Evolutionary conservation across 2,329 filamentous ascomycete genomes (phyloP).

Genomic region (Trichoderma aggressivum): DNA sequence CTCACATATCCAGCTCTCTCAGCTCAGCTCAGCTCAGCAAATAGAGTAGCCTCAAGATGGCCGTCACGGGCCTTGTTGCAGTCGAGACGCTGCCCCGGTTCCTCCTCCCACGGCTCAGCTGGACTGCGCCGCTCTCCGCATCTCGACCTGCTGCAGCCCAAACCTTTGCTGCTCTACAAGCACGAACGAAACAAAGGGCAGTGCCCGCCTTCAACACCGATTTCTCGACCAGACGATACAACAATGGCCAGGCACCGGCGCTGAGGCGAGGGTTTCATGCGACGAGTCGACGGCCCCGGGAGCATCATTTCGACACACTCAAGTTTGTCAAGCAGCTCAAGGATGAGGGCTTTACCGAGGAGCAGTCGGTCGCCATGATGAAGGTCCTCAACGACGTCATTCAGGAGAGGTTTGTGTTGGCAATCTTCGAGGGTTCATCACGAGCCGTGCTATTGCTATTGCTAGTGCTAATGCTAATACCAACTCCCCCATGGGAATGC

Average conservation of each 20-base stretch:
- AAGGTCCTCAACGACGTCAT: conserved; percentile 94
- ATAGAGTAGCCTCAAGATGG: conserved; percentile 25
- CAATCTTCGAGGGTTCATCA: neutral
- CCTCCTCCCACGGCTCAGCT: conserved; percentile 55
- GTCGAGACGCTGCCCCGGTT: conserved; percentile 49
- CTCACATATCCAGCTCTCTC: neutral
- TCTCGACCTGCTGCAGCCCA: conserved; percentile 24
- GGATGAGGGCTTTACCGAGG: conserved; percentile 90
- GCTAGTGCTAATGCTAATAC: no score
- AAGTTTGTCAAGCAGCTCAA: conserved; percentile 92
- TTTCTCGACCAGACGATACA: conserved; percentile 17
- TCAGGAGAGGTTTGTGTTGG: conserved; percentile 68
- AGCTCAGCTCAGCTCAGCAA: neutral
- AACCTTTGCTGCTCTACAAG: conserved; percentile 21
- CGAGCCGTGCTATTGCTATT: neutral
- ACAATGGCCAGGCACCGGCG: conserved; percentile 19
- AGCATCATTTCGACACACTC: conserved; percentile 97
- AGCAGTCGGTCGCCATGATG: conserved; percentile 98
- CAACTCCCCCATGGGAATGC: neutral
- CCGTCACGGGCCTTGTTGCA: conserved; percentile 27
- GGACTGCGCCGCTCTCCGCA: conserved; percentile 36
- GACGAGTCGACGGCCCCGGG: conserved; percentile 56
- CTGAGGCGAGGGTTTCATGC: conserved; percentile 61
- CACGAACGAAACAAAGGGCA: conserved; percentile 20
- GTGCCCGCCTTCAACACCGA: conserved; percentile 24